Evolutionary conservation across 495 filamentous ascomycete species (phyloP), one percentile per base, ranked within the genome.

Genomic region (Xylaria intraflava): DNA sequence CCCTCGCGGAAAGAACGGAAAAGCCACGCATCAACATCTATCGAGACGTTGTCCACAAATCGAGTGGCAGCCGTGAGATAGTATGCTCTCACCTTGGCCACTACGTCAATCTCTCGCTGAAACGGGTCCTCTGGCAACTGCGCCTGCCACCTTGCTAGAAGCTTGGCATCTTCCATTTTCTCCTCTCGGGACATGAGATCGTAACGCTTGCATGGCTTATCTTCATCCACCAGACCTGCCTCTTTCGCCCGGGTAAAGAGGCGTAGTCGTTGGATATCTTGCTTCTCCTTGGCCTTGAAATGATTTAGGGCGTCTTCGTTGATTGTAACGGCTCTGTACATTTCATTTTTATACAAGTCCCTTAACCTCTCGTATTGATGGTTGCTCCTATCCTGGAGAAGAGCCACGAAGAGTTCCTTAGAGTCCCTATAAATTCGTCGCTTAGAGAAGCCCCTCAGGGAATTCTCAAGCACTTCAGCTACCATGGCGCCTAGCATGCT

Each of bases 31-130:
- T 69, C 65, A 51, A 77, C 64, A 43, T 64, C 61, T 2, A 71
- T 65, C 7, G 67, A 66, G 0, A 75, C 66, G 42, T 58, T 57
- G 54, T 80, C 77, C 0, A 70, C 61, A 42, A 77, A 76, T 2
- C 77, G 68, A 17, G 67, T 55, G 1, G 68, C 69, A 0, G 74
- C 73, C 1, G 69, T 72, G 10, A 67, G 54, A 36, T 79, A 79
- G 56, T 79, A 78, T 0, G 67, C 75, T 0, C 74, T 49, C 6
- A 78, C 68, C 26, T 69, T 73, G 1, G 72, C 69, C 0, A 68
- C 69, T 14, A 78, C 68, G 1, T 56, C 56, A 6, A 79, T 42
- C 47, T 79, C 76, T 0, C 51, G 40, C 27, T 68, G 55, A 42
- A 66, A 77, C 6, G 57, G 53, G 53, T 77, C 75, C 5, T 64